Evolutionary conservation across 2,329 filamentous ascomycete species (phyloP), one percentile per base, ranked within the genome.

Genomic region (Alternaria tenuissima): DNA sequence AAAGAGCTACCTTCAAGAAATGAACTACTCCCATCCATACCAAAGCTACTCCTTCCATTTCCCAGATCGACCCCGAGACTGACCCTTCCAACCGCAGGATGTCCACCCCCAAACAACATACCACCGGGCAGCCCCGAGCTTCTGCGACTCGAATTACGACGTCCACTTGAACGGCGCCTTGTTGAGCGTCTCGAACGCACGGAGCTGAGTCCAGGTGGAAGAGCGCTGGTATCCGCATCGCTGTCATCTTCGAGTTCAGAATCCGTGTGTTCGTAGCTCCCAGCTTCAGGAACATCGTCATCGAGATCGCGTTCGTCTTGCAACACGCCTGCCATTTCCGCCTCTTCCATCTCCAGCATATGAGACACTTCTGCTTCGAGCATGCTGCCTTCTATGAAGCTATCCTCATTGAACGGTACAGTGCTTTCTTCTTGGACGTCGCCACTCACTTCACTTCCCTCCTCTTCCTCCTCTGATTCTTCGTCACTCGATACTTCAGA

Each of bases 211-310:
- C 68, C 68, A n/a, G 62, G 55, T 20, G 63, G 59, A 9, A 62
- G 39, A 16, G 41, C 54, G n/a, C 63, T 65, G n/a, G 53, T 57
- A 26, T 71, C 73, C 3, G 68, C 62, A 34, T 74, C 72, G 26
- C 68, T 71, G 11, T 68, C 69, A 59, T 83, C 81, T 53, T 84
- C 81, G 1, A 81, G 65, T 61, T 85, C 83, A 12, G 83, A 85
- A 64, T 86, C 84, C 3, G 84, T 86, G 64, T 85, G 84, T 67
- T 86, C 80, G 64, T 85, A 86, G 64, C 80, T 82, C 22, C 83
- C 84, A 5, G 82, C 83, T 64, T 85, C 83, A 0, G 83, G 84
- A 22, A 85, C 77, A 60, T 82, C 82, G 54, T 84, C 83, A 65
- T 86, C 83, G 7, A 83, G 65, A 53, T 83, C 82, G 42, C 81